phyloP scores from a whole-genome alignment of 108 stramenopile species.

The Cyclotella atomus region DNA sequence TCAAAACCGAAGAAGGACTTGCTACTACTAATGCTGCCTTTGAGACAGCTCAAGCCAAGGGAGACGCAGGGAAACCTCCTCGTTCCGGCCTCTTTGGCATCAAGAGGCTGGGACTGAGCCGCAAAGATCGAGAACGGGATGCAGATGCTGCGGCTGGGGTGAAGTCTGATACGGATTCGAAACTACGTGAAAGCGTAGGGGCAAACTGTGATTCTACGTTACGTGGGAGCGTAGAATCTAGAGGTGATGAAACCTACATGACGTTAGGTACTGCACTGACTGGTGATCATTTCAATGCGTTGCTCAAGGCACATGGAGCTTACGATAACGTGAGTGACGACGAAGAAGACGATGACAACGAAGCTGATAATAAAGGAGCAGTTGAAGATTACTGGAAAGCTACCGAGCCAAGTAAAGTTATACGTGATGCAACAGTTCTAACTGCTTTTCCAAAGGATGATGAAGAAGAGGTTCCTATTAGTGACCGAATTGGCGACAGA shows the following conservation, averaged over 20 bases:
- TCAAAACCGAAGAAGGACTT: not conserved
- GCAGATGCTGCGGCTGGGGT: constrained; percentile 7
- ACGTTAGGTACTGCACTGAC: constrained; percentile 5
- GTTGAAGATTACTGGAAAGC: constrained; percentile 16
- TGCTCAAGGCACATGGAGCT: constrained; percentile 7
- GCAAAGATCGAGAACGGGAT: constrained; percentile 6
- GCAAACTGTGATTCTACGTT: constrained; percentile 5
- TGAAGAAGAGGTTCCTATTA: constrained; percentile 1
- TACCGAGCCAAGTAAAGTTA: not conserved
- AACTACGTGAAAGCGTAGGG: not conserved
- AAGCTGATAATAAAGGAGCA: not conserved
- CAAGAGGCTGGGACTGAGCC: not conserved
- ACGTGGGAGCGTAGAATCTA: not conserved
- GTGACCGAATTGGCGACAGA: not conserved
- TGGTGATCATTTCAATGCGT: constrained; percentile 24
- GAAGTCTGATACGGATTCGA: constrained; percentile 6
- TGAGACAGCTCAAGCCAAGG: too few species aligned
- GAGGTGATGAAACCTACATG: constrained; percentile 1
- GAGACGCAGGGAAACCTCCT: not conserved
- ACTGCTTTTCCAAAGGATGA: not conserved
- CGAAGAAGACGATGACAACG: not conserved
- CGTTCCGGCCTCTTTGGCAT: not conserved
- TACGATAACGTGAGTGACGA: too few species aligned
- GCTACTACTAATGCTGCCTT: not conserved
- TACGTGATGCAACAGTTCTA: not conserved